Percentiles rank a stretch among this genome's conserved stretches.
These are phyloP conservation scores for Silybum marianum DNA, from an alignment of 129 eudicot species.

Conservation along the genomic window DNA sequence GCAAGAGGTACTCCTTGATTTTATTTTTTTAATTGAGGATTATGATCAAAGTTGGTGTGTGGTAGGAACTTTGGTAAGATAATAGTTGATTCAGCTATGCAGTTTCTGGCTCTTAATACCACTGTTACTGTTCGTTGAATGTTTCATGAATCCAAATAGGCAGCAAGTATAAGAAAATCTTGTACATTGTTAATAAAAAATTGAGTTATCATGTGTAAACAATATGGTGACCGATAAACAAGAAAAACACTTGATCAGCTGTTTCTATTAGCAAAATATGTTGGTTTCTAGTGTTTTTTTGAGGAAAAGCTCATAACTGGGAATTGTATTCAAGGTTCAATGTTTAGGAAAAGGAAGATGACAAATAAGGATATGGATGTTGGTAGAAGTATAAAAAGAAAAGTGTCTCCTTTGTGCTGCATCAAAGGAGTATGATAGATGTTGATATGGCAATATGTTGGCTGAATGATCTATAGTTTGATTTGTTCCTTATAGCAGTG, in stretches of 20 bases:
- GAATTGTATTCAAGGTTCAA: not conserved
- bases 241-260: not conserved
- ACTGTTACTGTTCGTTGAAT: not conserved
- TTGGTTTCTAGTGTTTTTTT: not conserved
- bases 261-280: not conserved
- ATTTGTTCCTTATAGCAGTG: not conserved
- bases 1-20: conserved; percentile 65
- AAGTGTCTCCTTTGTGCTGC: not conserved
- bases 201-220: not conserved
- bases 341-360: conserved; percentile 1
- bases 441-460: not conserved
- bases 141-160: conserved; percentile 10
- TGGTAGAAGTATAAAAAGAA: not conserved
- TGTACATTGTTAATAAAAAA: not conserved
- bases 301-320: not conserved
- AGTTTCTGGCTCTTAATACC: not conserved
- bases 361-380: not conserved
- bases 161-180: not conserved
- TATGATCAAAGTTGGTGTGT: not conserved
- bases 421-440: not conserved
- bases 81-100: not conserved
- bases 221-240: not conserved
- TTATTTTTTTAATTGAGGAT: not conserved
- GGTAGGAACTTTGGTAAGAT: not conserved
- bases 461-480: not conserved